These are phyloP conservation scores for Ceratocystis diversiconidia DNA, from an alignment of 2,329 filamentous ascomycete genomes.

Conservation along the genomic window DNA sequence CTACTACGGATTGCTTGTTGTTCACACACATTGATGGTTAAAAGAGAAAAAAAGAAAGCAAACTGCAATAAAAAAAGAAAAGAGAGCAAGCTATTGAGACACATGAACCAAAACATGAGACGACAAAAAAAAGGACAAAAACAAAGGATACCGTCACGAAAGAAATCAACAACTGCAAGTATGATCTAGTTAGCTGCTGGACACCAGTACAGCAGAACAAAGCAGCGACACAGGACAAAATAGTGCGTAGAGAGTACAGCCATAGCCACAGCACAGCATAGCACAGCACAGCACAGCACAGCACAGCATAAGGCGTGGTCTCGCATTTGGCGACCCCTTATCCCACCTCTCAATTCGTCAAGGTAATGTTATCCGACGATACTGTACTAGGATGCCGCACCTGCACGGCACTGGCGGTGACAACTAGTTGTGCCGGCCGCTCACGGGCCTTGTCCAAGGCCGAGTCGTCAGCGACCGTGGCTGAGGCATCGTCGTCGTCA, in stretches of 20 bases:
- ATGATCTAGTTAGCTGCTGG: not conserved
- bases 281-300: not conserved
- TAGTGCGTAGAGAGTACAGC: too few species aligned
- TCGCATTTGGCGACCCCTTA: not conserved
- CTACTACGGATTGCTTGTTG: not conserved
- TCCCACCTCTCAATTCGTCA: constrained; percentile 5
- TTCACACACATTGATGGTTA: not conserved
- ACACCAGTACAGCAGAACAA: too few species aligned
- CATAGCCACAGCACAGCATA: not conserved
- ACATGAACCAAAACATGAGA: constrained; percentile 5
- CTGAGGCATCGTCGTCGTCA: not conserved
- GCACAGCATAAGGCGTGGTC: not conserved
- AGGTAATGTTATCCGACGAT: constrained; percentile 7
- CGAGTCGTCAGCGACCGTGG: not conserved
- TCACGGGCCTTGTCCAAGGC: not conserved
- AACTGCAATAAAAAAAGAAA: not conserved
- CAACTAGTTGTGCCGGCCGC: not conserved
- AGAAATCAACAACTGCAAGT: not conserved
- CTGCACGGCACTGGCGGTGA: not conserved
- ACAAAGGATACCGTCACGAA: constrained; percentile 15
- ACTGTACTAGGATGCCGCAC: constrained; percentile 5
- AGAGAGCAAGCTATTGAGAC: not conserved
- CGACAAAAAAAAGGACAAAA: constrained; percentile 10
- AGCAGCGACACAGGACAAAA: too few species aligned
- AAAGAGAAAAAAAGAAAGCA: not conserved